Evolutionary conservation across 805 yeast species (phyloP).

Genomic region (Nakazawaea ishiwadae): DNA sequence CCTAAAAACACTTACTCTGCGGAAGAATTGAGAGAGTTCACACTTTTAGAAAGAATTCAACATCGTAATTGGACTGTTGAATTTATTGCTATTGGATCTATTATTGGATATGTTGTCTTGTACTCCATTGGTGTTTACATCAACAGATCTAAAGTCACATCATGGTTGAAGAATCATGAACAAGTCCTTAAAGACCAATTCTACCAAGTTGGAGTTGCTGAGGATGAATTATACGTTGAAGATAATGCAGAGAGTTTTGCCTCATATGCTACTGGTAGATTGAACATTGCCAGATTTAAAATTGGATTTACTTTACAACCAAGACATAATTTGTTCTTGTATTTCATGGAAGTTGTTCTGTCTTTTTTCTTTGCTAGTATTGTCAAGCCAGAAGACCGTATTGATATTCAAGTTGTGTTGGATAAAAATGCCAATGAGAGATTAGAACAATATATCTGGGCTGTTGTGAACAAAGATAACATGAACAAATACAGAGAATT

Average conservation of each 20-base stretch:
- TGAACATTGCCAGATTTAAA: constrained; percentile 60
- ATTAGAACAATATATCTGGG: constrained; percentile 71
- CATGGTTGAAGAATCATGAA: constrained; percentile 44
- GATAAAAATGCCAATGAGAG: constrained; percentile 34
- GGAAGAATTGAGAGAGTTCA: constrained; percentile 56
- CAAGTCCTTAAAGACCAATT: constrained; percentile 63
- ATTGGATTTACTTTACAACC: constrained; percentile 63
- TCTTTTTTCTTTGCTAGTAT: constrained; percentile 54
- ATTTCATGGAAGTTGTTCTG: constrained; percentile 58
- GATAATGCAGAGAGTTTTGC: constrained; percentile 60
- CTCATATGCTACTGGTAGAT: constrained; percentile 86
- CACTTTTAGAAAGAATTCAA: constrained; percentile 52
- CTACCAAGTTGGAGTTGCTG: constrained; percentile 65
- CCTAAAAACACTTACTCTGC: constrained; percentile 24
- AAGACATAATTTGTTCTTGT: constrained; percentile 73
- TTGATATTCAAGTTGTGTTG: constrained; percentile 57
- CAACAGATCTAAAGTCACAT: constrained; percentile 53
- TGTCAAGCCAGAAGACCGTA: constrained; percentile 52
- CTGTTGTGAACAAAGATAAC: constrained; percentile 77
- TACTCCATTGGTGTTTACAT: constrained; percentile 55
- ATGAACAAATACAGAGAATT: constrained; percentile 75
- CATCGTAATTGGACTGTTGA: constrained; percentile 79
- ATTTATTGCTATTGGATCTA: constrained; percentile 45
- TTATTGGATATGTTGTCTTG: constrained; percentile 41
- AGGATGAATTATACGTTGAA: constrained; percentile 42